Percentiles rank a stretch among this genome's conserved stretches.
Conservation (phyloP, 2,329 filamentous ascomycete genomes). For the Fulvia fulva region DNA sequence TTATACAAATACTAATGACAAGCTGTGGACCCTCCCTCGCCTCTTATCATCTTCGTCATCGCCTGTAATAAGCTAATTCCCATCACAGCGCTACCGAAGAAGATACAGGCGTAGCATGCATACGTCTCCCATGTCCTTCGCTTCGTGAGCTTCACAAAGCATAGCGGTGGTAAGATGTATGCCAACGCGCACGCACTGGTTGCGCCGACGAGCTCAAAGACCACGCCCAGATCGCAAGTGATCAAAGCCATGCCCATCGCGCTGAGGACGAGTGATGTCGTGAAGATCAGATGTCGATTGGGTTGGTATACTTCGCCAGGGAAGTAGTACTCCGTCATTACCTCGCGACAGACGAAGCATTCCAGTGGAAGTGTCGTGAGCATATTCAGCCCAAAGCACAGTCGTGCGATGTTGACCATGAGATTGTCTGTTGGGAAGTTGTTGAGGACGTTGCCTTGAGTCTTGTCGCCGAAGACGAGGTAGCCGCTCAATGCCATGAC, state of each 20-base stretch:
- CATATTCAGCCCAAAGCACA: conserved; percentile 98
- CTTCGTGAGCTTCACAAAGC: conserved; percentile 88
- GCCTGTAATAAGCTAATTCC: conserved; percentile 72
- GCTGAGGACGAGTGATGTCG: conserved; percentile 71
- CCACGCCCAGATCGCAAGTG: conserved; percentile 88
- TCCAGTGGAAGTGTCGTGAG: conserved; percentile 93
- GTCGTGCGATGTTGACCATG: conserved; percentile 88
- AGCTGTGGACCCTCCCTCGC: conserved; percentile 22
- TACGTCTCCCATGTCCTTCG: conserved; percentile 53
- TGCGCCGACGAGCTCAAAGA: conserved; percentile 93
- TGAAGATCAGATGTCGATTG: conserved; percentile 81
- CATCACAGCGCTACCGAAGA: conserved; percentile 78
- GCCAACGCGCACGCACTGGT: conserved; percentile 92
- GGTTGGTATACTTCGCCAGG: conserved; percentile 72
- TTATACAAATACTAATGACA: conserved; percentile 11
- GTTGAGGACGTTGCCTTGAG: conserved; percentile 93
- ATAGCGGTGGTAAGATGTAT: conserved; percentile 90
- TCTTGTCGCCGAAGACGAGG: conserved; percentile 86
- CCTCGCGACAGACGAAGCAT: conserved; percentile 94
- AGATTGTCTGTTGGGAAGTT: conserved; percentile 89
- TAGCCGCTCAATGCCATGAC: conserved; percentile 85
- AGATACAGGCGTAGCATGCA: conserved; percentile 66
- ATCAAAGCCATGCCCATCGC: conserved; percentile 75
- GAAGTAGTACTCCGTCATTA: conserved; percentile 85
- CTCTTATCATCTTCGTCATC: conserved; percentile 58